Base-by-base conservation (phyloP, 2,329 filamentous ascomycete species). In the Fusarium torulosum region DNA sequence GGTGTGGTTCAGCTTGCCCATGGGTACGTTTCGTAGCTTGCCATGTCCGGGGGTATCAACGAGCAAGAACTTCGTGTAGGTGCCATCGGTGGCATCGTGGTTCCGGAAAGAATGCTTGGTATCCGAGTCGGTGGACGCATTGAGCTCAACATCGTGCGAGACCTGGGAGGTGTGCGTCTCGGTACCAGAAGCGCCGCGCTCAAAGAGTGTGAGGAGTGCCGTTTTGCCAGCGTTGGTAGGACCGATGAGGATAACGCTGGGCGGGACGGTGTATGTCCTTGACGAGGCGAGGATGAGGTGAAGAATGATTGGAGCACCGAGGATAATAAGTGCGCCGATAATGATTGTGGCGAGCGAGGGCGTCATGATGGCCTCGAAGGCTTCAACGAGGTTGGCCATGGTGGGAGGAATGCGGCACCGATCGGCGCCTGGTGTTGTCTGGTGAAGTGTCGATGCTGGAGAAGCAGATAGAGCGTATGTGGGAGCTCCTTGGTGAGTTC, bases 1-100 rank as follows among this genome's bases (percentile, higher is more conserved):
- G 31, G 74, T 74, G 61, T 68, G 75, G 58, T 70, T 75, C 25
- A 90, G 79, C 53, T 80, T 81, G 41, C 83, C 79, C 59, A 91
- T 83, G 5, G 91, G 89, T 68, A 88, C 83, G 72, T 88, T 86
- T 63, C 96, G 92, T 60, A 99, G 88, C 81, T 99, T 99, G 73
- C 93, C 94, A 81, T 99, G 96, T 38, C 96, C 96, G 0, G 96
- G 96, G 1, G 95, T 98, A 81, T 99, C 96, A 75, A 92, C 82
- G 33, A 98, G 82, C 40, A 91, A 82, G 77, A 96, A 92, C 76
- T 89, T 91, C 68, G 87, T 89, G 75, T 91, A 88, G 51, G 79
- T 81, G 57, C 85, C 82, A 54, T 82, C 80, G 38, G 80, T 75
- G 64, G 85, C 82, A 69, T 88, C 85, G 77, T 87, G 86, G 74